phyloP scores from a whole-genome alignment of 495 filamentous ascomycete species.

The Penicillium desertorum region DNA sequence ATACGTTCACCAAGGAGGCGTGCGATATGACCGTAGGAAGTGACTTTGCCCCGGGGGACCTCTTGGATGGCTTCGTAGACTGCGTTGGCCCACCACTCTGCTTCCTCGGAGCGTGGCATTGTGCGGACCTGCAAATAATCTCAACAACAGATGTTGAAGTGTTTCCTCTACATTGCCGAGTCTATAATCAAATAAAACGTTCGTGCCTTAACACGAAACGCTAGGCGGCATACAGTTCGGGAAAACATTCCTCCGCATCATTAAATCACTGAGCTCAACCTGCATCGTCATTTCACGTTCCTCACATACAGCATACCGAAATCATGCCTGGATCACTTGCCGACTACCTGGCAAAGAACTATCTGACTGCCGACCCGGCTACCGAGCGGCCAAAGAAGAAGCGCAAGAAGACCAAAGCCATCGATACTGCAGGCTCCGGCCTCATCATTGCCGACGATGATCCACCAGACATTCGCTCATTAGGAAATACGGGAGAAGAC shows the following conservation, averaged over 20 bases:
- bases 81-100: slow-evolving; percentile 75
- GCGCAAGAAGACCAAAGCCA: slow-evolving; percentile 79
- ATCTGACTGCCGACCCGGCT: slow-evolving; percentile 72
- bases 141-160: neutral
- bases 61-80: slow-evolving; percentile 83
- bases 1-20: slow-evolving; percentile 73
- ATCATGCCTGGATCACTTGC: slow-evolving; percentile 57
- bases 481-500: slow-evolving; percentile 40
- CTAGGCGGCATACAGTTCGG: slow-evolving; percentile 24
- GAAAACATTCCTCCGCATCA: slow-evolving; percentile 24
- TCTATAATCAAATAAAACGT: neutral
- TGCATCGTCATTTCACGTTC: neutral
- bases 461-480: slow-evolving; percentile 63
- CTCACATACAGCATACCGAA: neutral
- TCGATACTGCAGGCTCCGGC: slow-evolving; percentile 52
- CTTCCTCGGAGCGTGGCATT: slow-evolving; percentile 81
- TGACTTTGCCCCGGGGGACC: slow-evolving; percentile 79
- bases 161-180: neutral
- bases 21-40: slow-evolving; percentile 88
- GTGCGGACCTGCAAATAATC: neutral
- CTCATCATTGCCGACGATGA: slow-evolving; percentile 94
- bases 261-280: slow-evolving; percentile 23
- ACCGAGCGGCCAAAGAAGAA: slow-evolving; percentile 67
- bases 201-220: neutral
- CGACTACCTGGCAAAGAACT: slow-evolving; percentile 91